Base-by-base conservation (phyloP, 2,329 filamentous ascomycete genomes). In the Lachnellula cervina region DNA sequence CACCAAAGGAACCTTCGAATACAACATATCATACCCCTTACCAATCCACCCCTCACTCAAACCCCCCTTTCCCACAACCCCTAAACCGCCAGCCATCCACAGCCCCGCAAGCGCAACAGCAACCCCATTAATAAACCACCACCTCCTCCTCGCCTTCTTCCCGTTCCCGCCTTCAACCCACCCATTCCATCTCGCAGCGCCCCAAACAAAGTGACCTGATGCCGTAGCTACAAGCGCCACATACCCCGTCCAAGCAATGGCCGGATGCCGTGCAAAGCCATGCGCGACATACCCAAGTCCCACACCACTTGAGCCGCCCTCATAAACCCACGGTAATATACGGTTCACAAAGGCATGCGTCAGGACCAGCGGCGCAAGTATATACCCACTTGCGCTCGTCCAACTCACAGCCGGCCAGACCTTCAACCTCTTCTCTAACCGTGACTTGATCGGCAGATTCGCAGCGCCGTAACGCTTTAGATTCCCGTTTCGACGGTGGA, bases 301-400 rank as follows among this genome's bases (percentile, higher is more conserved):
- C 42, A 97, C 86, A 52, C 93, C 87, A n/a, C 89, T 89, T 66
- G 86, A 91, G 57, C 92, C 90, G 6, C 92, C 92, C 52, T 95
- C 89, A 45, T 90, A 80, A 28, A 82, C 76, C 35, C 92, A 72
- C 2, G 94, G 93, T 25, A 95, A 76, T 2, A 83, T 73, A 35
- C 93, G 83, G 70, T 95, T 96, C 56, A 91, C 78, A 59, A 85
- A 81, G 2, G 87, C 80, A 71, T 97, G 93, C 5, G 83, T 83
- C 1, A 79, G 76, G 25, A 93, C 77, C 19, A 93, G 73, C 0
- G 81, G 79, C 1, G 82, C 70, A 17, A 95, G 77, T 0, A 78
- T 72, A 69, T 91, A 97, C 1, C 94, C 93, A 0, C 89, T 79
- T 2, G 80, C 72, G 25, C 87, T 86, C 45, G 88, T 88, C 54